A percentile compares a stretch with the other conserved stretches of the same genome.
These are phyloP conservation scores for Dothiorella sarmentorum DNA, from an alignment of 2,329 filamentous ascomycete genomes.

Conservation along the genomic window DNA sequence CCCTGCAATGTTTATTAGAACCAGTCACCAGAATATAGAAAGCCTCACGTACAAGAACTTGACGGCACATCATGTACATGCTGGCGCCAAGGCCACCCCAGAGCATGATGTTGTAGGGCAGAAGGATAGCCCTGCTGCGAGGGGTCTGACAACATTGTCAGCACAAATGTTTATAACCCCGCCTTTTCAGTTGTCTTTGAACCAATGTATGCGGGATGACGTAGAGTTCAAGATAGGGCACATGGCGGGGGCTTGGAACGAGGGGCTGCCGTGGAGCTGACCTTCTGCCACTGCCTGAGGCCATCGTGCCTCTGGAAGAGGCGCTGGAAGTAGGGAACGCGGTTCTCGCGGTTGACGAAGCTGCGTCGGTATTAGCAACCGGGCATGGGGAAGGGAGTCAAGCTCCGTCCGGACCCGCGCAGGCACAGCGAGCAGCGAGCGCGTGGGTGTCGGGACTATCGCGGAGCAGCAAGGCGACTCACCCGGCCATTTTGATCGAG, in stretches of 20 bases:
- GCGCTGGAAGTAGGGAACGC: slow-evolving; percentile 70
- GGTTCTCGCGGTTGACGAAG: slow-evolving; percentile 70
- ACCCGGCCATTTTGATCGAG: slow-evolving; percentile 17
- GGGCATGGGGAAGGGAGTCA: background rate
- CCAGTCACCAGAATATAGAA: background rate
- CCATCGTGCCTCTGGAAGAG: slow-evolving; percentile 72
- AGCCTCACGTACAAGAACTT: slow-evolving; percentile 51
- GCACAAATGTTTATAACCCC: background rate
- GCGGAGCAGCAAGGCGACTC: background rate
- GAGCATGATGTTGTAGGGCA: slow-evolving; percentile 65
- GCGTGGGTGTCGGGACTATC: background rate
- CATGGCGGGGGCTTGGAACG: background rate
- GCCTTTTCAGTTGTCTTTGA: background rate
- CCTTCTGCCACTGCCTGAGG: slow-evolving; percentile 73
- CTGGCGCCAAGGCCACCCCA: slow-evolving; percentile 57
- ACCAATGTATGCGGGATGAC: background rate
- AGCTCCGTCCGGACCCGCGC: background rate
- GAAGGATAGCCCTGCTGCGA: slow-evolving; percentile 62
- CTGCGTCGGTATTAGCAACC: slow-evolving; percentile 30
- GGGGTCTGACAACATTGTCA: slow-evolving; percentile 49
- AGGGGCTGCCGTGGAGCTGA: slow-evolving; percentile 39
- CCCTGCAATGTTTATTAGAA: slow-evolving; percentile 41
- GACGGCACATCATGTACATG: slow-evolving; percentile 71
- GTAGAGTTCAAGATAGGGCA: background rate
- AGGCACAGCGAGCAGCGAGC: background rate